Base-by-base conservation (phyloP, 2,329 filamentous ascomycete species). In the Paecilomyces fulvus region DNA sequence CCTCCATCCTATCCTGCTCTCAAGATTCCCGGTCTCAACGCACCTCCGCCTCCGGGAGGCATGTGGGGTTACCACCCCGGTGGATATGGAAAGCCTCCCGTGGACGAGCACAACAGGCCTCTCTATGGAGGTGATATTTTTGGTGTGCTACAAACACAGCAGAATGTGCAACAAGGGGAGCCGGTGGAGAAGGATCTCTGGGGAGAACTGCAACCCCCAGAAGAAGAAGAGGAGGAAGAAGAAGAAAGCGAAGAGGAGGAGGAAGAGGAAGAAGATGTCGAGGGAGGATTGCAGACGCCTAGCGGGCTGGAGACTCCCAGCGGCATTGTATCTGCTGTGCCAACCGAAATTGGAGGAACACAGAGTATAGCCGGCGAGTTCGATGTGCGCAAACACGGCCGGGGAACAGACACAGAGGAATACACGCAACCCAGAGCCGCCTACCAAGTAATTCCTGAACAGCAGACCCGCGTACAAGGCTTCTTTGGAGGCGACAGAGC, bases 401-500 rank as follows among this genome's bases (percentile, higher is more conserved):
- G 88, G 58, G 92, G 91, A 54, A 92, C 85, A 58, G 91, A 96
- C 66, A 95, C 92, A 0, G 92, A 96, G 70, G 90, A 95, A 59
- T 84, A 84, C 0, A 80, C 77, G 14, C 77, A 83, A 37, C 89
- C 89, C 7, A 86, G 89, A 61, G 86, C 87, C 21, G 91, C 94
- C 14, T 96, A 94, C 73, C 91, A 90, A 20, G 86, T 99, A 51
- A 82, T 99, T 21, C 90, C 90, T 10, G 92, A 99, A 75, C 88
- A 89, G 57, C 87, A 92, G 68, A 87, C 92, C 21, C 85, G 87
- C 53, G 85, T 90, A 4, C 88, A 92, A 64, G 94, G 94, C 50
- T 97, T 99, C 83, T 97, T 99, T 70, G 94, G 94, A 64, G 92
- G 90, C 65, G 92, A 97, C 70, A 88, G 90, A 67, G 88, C 88